Base-by-base conservation (phyloP, 129 eudicot species). In the Flaveria bidentis region DNA sequence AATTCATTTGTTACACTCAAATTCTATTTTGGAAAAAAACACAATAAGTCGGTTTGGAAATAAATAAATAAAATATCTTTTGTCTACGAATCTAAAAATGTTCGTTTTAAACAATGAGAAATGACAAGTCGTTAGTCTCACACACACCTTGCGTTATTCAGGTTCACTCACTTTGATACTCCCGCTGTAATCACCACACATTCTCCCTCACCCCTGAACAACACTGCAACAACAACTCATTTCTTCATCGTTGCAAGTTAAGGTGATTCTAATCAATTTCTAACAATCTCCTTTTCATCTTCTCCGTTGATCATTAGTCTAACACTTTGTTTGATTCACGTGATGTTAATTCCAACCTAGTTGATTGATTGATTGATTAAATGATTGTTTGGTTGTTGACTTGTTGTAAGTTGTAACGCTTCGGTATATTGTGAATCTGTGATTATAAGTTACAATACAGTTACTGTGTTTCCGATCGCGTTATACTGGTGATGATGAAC, bases 91-190 rank as follows among this genome's bases (percentile, higher is more conserved):
- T 11, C 2, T 1, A 25, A 70, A 46, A 42, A 44, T 14, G 36
- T 2, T 72, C 50, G 80, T 76, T 50, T 41, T 33, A 55, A 67
- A 41, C 45, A 47, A 58, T 1, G 75, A 63, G 55, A 71, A 61
- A 78, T 6, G 17, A 61, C n/a, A 58, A 23, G 79, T 28, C 14
- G 58, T 56, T 26, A 55, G 50, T 49, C 39, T 4, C 39, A 36
- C 67, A 62, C 76, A 79, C 73, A 64, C 57, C 63, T 64, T 51
- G 26, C 78, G 30, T 28, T 8, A 73, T 73, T 80, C 61, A 80
- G 83, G 69, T 80, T 80, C 83, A 80, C 83, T 65, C 79, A 79
- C 78, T 79, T 63, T 15, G 67, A 72, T 61, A 47, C 78, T 39
- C 12, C 4, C 56, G 44, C 62, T 14, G 46, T 66, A 73, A 4